These are phyloP conservation scores for Ascochyta lentis DNA, from an alignment of 2,329 filamentous ascomycete species.

Conservation along the genomic window DNA sequence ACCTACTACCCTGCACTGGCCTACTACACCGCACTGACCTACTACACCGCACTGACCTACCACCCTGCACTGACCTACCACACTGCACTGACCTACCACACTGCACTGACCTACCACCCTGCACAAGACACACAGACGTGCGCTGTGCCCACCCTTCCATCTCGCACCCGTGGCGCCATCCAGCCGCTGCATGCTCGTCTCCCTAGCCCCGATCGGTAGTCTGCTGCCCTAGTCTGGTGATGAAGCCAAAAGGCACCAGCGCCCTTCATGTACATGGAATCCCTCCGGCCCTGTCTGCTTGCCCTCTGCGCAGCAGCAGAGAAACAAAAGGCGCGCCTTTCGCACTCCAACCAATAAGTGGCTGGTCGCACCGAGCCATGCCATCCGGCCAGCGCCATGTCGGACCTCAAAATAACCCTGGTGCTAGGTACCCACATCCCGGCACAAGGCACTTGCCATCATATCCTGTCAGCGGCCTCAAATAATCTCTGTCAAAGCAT, in stretches of 20 bases:
- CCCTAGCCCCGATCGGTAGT: slow-evolving; percentile 19
- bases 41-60: background rate
- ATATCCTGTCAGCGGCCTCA: slow-evolving; percentile 1
- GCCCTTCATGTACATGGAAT: background rate
- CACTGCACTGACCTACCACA: too few relatives aligned
- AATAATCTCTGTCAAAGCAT: background rate
- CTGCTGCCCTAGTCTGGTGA: slow-evolving; percentile 22
- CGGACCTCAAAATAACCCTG: slow-evolving; percentile 7
- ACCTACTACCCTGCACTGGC: too few relatives aligned
- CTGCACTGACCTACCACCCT: background rate
- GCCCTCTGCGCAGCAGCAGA: background rate
- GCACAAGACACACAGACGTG: slow-evolving; percentile 5
- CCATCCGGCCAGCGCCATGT: slow-evolving; percentile 6
- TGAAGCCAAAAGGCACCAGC: slow-evolving; percentile 4
- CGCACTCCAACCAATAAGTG: slow-evolving; percentile 2
- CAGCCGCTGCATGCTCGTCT: slow-evolving; percentile 11
- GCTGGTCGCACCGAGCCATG: slow-evolving; percentile 11
- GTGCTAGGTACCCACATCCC: background rate
- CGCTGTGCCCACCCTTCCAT: slow-evolving; percentile 1
- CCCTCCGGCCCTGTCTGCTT: background rate
- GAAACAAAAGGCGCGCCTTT: background rate
- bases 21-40: too few relatives aligned
- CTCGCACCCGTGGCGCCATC: slow-evolving; percentile 18
- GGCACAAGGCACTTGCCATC: background rate
- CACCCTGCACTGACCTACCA: background rate